A percentile compares a stretch with the other conserved stretches of the same genome.
phyloP scores from a whole-genome alignment of 805 yeast species.

The Komagataella mondaviorum region DNA sequence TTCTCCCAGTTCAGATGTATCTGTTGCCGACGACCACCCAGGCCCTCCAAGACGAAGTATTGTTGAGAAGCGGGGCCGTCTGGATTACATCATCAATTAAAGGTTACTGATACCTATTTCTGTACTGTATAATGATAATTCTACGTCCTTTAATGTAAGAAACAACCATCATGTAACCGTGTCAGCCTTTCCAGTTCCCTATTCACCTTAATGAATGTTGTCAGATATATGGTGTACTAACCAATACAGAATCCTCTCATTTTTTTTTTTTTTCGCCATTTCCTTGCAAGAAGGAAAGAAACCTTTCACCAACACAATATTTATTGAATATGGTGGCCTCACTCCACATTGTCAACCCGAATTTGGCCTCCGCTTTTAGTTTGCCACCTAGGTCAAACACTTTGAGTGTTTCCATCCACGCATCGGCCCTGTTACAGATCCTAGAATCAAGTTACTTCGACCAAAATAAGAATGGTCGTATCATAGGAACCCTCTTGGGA shows the following conservation, averaged over 20 bases:
- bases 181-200: not conserved
- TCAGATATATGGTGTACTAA: not conserved
- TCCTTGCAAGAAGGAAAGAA: not conserved
- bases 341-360: conserved; percentile 31
- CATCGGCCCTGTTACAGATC: conserved; percentile 64
- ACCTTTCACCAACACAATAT: not conserved
- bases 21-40: not conserved
- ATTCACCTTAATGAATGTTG: not conserved
- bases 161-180: not conserved
- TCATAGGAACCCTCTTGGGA: conserved; percentile 77
- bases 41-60: not conserved
- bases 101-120: not conserved
- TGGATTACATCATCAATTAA: not conserved
- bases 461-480: conserved; percentile 32
- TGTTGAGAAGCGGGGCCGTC: not conserved
- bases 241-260: not conserved
- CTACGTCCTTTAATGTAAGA: not conserved
- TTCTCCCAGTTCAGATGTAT: not conserved
- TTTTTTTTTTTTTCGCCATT: not conserved
- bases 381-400: conserved; percentile 15
- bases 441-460: conserved; percentile 57
- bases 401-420: conserved; percentile 41
- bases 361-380: conserved; percentile 21
- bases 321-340: not conserved
- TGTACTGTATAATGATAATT: not conserved